Percentiles rank a stretch among this genome's conserved stretches.
Evolutionary conservation across 2,329 filamentous ascomycete species (phyloP).

Genomic region (Diaporthe sp.): DNA sequence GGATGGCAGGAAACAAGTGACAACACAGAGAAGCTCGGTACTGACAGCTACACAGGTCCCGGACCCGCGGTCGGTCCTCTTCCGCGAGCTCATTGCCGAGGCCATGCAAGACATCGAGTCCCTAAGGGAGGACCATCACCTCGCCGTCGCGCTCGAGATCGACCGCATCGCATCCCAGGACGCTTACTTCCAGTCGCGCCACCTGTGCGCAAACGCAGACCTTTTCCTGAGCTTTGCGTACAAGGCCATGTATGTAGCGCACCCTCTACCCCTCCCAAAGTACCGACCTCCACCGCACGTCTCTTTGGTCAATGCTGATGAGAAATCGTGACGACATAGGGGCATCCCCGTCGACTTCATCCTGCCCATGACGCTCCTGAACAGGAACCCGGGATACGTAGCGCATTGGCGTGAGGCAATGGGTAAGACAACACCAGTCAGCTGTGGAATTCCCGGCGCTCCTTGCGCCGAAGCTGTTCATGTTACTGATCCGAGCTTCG

Average conservation of each 20-base stretch:
- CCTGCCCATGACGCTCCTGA: conserved; percentile 14
- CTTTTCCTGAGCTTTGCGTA: conserved; percentile 20
- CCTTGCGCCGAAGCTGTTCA: background rate
- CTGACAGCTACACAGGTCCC: background rate
- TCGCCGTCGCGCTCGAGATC: conserved; percentile 9
- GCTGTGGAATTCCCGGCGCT: no score
- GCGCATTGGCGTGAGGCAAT: conserved; percentile 19
- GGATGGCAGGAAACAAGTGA: background rate
- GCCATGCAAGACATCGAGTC: background rate
- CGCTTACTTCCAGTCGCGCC: background rate
- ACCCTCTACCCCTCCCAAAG: no score
- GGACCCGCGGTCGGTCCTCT: background rate
- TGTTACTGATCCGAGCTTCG: background rate
- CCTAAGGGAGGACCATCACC: background rate
- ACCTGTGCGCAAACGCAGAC: conserved; percentile 1
- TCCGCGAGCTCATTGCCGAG: conserved; percentile 5
- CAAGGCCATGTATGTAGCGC: background rate
- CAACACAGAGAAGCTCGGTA: background rate
- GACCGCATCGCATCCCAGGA: conserved; percentile 18
- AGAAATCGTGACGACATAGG: background rate
- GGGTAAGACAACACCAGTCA: background rate
- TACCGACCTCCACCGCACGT: no score
- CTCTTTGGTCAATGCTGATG: background rate
- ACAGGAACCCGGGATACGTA: conserved; percentile 13
- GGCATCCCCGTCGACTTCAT: conserved; percentile 14